phyloP scores from a whole-genome alignment of 2,329 filamentous ascomycete species.

The Blastomyces emzantsi region DNA sequence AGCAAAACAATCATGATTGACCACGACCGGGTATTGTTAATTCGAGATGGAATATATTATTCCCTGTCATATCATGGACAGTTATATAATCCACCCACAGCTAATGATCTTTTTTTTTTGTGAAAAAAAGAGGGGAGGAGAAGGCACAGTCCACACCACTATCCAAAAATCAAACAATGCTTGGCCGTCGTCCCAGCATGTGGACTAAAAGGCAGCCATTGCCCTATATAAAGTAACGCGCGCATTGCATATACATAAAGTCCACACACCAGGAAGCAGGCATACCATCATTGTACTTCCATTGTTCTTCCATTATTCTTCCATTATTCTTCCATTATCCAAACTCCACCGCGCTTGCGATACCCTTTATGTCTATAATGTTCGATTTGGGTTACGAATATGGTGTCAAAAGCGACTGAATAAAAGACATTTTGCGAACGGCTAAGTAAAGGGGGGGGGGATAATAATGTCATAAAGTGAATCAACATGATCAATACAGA shows the following conservation, averaged over 20 bases:
- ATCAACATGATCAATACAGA: neutral
- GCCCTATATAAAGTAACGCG: neutral
- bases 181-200: neutral
- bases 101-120: neutral
- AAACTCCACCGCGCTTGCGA: slow-evolving; percentile 1
- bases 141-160: neutral
- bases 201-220: neutral
- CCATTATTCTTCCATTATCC: neutral
- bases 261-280: neutral
- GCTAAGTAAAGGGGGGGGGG: slow-evolving; percentile 4
- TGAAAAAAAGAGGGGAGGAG: neutral
- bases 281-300: neutral
- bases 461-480: neutral
- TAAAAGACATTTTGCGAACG: neutral
- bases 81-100: neutral
- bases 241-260: neutral
- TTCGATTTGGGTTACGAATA: neutral
- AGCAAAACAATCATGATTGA: neutral
- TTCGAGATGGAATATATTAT: neutral
- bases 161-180: neutral
- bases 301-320: neutral
- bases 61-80: neutral
- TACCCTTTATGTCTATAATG: slow-evolving; percentile 1
- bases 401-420: neutral
- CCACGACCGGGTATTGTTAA: neutral